Evolutionary conservation across 1,139 yeast species (phyloP).

Genomic region (Taphrina pruni): DNA sequence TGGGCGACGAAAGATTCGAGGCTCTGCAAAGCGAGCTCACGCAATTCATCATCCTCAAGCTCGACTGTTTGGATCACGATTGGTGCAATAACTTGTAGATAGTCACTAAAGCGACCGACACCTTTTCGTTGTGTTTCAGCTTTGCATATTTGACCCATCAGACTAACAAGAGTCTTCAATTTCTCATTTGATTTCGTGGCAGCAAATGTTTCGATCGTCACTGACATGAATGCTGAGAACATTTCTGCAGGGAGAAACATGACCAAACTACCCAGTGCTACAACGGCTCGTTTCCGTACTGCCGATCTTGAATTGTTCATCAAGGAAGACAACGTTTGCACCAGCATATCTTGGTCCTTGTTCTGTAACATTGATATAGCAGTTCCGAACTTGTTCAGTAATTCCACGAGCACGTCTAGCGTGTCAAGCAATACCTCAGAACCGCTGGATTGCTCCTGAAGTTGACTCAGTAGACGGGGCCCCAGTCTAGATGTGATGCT

Average conservation of each 20-base stretch:
- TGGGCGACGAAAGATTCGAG: constrained; percentile 49
- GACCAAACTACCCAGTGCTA: constrained; percentile 61
- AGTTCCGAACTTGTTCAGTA: constrained; percentile 63
- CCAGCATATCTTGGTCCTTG: constrained; percentile 50
- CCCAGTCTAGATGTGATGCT: constrained; percentile 52
- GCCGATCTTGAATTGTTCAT: constrained; percentile 48
- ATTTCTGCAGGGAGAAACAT: constrained; percentile 51
- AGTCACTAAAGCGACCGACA: constrained; percentile 48
- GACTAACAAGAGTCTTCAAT: constrained; percentile 47
- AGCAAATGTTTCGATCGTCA: constrained; percentile 46
- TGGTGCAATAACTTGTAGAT: constrained; percentile 47
- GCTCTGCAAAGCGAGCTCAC: constrained; percentile 51
- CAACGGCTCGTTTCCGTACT: constrained; percentile 56
- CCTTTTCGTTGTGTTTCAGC: constrained; percentile 48
- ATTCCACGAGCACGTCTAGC: constrained; percentile 68
- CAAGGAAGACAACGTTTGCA: constrained; percentile 48
- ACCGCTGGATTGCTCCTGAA: constrained; percentile 1
- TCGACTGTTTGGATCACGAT: constrained; percentile 47
- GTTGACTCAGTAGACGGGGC: constrained; percentile 50
- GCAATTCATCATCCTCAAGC: constrained; percentile 48
- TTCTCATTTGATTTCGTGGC: constrained; percentile 44
- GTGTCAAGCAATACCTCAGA: constrained; percentile 54
- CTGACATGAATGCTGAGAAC: constrained; percentile 48
- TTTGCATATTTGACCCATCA: constrained; percentile 47
- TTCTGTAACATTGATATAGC: constrained; percentile 52